phyloP scores from a whole-genome alignment of 768 basidiomycete genomes.

The Suillus decipiens region DNA sequence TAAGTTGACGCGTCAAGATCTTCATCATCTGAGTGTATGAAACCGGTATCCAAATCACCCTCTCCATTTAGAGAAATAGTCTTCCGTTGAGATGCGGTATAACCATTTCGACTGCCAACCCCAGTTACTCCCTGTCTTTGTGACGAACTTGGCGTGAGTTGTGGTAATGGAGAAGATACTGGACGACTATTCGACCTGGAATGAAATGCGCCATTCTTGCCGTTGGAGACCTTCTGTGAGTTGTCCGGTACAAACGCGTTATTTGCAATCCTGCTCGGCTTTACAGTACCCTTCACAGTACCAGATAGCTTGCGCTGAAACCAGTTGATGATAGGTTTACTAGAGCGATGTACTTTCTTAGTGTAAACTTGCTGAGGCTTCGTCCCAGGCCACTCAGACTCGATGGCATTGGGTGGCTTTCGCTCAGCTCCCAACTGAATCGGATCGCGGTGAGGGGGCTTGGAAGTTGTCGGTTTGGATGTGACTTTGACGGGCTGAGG shows the following conservation, averaged over 20 bases:
- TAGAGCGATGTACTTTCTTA: slow-evolving; percentile 70
- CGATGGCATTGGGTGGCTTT: slow-evolving; percentile 17
- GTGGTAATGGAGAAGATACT: slow-evolving; percentile 32
- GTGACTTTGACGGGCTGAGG: slow-evolving; percentile 18
- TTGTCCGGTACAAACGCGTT: slow-evolving; percentile 14
- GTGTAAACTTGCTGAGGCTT: slow-evolving; percentile 38
- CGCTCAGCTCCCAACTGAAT: slow-evolving; percentile 15
- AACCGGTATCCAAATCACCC: slow-evolving; percentile 44
- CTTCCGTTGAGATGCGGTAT: slow-evolving; percentile 43
- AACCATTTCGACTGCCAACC: slow-evolving; percentile 16
- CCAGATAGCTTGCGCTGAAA: slow-evolving; percentile 85
- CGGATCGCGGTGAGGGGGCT: slow-evolving; percentile 1
- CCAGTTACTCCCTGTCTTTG: slow-evolving; percentile 27
- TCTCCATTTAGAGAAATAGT: slow-evolving; percentile 69
- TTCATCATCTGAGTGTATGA: slow-evolving; percentile 36
- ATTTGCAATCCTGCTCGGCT: slow-evolving; percentile 51
- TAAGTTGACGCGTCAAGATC: slow-evolving; percentile 50
- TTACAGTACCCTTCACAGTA: slow-evolving; percentile 63
- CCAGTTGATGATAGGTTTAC: slow-evolving; percentile 89
- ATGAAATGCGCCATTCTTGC: slow-evolving; percentile 17
- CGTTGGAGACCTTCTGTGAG: slow-evolving; percentile 16
- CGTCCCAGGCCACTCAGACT: slow-evolving; percentile 21
- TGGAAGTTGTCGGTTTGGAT: slow-evolving; percentile 13
- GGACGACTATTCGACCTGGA: slow-evolving; percentile 30
- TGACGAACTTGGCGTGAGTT: slow-evolving; percentile 18